These are phyloP conservation scores for Didymella arachidicola DNA, from an alignment of 2,329 filamentous ascomycete species.

Conservation along the genomic window DNA sequence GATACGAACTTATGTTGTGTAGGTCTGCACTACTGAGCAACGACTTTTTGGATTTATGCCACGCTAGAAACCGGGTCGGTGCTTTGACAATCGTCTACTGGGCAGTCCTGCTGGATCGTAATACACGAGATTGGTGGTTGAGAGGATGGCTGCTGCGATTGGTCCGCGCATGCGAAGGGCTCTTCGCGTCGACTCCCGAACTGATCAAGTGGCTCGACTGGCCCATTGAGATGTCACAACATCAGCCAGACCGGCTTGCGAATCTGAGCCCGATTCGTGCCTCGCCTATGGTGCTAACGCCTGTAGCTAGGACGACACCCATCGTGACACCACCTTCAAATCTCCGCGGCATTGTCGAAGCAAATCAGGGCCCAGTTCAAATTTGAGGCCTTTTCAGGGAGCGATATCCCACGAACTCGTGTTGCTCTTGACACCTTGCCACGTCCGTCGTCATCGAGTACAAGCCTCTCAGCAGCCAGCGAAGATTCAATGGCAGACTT, in stretches of 20 bases:
- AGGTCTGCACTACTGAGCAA: constrained; percentile 8
- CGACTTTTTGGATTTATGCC: constrained; percentile 12
- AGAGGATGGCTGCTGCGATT: constrained; percentile 39
- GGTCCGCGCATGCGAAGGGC: constrained; percentile 30
- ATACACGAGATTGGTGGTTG: constrained; percentile 36
- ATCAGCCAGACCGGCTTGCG: background rate
- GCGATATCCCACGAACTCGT: background rate
- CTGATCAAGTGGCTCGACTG: constrained; percentile 39
- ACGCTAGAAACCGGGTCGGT: constrained; percentile 35
- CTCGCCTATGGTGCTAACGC: constrained; percentile 5
- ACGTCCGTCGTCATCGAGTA: background rate
- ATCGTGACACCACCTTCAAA: background rate
- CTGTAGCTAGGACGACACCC: background rate
- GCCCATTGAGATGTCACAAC: constrained; percentile 32
- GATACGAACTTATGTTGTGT: background rate
- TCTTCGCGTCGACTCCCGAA: constrained; percentile 37
- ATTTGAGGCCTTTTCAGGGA: background rate
- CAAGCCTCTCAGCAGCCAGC: background rate
- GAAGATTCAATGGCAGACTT: background rate
- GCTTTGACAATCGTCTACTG: constrained; percentile 41
- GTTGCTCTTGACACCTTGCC: background rate
- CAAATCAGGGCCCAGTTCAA: background rate
- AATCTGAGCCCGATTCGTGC: constrained; percentile 1
- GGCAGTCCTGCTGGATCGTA: constrained; percentile 32
- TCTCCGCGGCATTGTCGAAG: too few species aligned